A percentile compares a stretch with the other conserved stretches of the same genome.
These are phyloP conservation scores for Neoascochyta sp. DNA, from an alignment of 2,329 filamentous ascomycete genomes.

Conservation along the genomic window DNA sequence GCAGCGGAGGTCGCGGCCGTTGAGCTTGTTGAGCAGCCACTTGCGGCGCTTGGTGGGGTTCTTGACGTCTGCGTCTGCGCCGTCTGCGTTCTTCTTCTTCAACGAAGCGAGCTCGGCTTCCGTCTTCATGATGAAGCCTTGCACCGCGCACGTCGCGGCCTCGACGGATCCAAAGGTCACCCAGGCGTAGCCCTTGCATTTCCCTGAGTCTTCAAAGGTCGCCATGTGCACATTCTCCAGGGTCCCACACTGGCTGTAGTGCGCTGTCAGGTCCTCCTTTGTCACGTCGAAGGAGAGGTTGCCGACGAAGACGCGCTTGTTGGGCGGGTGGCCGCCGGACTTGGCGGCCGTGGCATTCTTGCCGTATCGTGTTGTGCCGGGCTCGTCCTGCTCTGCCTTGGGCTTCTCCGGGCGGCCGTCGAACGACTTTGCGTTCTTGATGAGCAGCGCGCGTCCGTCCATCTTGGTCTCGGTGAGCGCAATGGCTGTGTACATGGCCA, in stretches of 20 bases:
- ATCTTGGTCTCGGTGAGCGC: constrained; percentile 81
- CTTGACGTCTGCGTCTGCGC: constrained; percentile 41
- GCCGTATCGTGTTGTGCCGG: too few species aligned
- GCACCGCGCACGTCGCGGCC: constrained; percentile 71
- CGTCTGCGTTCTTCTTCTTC: constrained; percentile 50
- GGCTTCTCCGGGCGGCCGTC: constrained; percentile 79
- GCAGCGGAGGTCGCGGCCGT: constrained; percentile 76
- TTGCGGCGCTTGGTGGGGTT: constrained; percentile 51
- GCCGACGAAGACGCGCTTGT: constrained; percentile 79
- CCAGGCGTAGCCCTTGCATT: constrained; percentile 98
- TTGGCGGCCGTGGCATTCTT: constrained; percentile 31
- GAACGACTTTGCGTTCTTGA: constrained; percentile 88
- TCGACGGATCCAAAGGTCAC: constrained; percentile 81
- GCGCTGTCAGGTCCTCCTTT: constrained; percentile 72
- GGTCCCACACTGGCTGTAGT: constrained; percentile 81
- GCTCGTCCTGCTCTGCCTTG: constrained; percentile 32
- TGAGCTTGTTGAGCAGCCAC: constrained; percentile 82
- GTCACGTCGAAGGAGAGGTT: constrained; percentile 52
- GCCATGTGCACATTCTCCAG: constrained; percentile 83
- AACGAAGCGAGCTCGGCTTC: constrained; percentile 45
- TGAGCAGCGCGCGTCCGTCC: constrained; percentile 73
- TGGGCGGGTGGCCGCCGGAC: constrained; percentile 57
- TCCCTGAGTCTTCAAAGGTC: constrained; percentile 93
- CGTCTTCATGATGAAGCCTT: constrained; percentile 72
- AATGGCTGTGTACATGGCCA: constrained; percentile 71